A percentile compares a stretch with the other conserved stretches of the same genome.
Conservation (phyloP, 139 green algal genomes). For the Haematococcus lacustris region DNA sequence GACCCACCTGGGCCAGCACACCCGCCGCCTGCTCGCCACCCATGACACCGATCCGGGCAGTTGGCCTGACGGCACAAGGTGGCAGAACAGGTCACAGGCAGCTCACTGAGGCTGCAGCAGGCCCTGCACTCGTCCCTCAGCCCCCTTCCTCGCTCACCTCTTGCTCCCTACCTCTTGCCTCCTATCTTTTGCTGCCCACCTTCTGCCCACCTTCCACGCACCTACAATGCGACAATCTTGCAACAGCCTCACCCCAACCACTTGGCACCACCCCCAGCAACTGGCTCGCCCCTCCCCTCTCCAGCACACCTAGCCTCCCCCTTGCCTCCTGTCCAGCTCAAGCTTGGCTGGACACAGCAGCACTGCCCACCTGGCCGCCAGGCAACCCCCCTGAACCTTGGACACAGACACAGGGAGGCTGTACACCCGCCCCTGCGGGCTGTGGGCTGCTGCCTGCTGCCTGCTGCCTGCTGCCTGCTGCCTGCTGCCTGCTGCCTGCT, state of each 20-base stretch:
- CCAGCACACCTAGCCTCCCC: no score
- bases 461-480: no score
- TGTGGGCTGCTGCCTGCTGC: no score
- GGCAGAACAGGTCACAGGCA: not conserved
- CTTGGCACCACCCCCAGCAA: not conserved
- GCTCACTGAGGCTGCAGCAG: not conserved
- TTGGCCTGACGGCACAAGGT: conserved; percentile 45
- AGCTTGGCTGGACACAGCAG: no score
- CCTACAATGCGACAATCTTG: not conserved
- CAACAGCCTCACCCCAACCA: not conserved
- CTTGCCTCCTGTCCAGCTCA: no score
- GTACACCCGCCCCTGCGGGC: no score
- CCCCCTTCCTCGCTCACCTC: not conserved
- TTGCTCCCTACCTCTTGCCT: not conserved
- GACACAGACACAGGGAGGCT: no score
- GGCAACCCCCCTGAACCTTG: no score
- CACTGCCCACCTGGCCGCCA: no score
- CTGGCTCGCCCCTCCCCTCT: no score
- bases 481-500: no score
- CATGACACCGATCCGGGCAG: conserved; percentile 89
- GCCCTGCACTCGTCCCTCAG: not conserved
- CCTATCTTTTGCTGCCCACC: not conserved
- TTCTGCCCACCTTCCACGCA: no score
- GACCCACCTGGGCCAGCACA: conserved; percentile 56
- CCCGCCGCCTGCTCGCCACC: conserved; percentile 79